Conservation (phyloP, 306 rosid genomes). For the Gastrolobium villosum region DNA sequence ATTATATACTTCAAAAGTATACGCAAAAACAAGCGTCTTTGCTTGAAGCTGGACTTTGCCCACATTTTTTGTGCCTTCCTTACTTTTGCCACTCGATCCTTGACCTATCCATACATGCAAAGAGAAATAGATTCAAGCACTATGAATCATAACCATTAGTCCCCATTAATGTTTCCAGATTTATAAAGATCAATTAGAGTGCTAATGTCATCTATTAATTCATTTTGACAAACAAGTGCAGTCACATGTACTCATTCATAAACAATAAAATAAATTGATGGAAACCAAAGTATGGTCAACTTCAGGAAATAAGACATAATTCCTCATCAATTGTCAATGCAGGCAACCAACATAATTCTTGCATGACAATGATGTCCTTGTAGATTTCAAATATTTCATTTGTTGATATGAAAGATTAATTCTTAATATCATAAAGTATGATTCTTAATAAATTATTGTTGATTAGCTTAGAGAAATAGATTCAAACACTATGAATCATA, state of each 20-base stretch:
- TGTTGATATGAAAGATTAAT: conserved; percentile 9
- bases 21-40: conserved; percentile 85
- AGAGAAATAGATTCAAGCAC: background rate
- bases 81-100: conserved; percentile 76
- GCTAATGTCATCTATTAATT: no score
- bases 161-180: no score
- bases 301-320: background rate
- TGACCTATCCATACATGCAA: conserved; percentile 66
- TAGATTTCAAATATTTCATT: background rate
- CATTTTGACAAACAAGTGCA: no score
- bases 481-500: background rate
- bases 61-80: conserved; percentile 88
- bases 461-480: background rate
- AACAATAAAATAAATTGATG: background rate
- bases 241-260: background rate
- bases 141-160: background rate
- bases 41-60: conserved; percentile 93
- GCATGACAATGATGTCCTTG: background rate
- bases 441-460: background rate
- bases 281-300: conserved; percentile 15
- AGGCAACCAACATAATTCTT: conserved; percentile 11
- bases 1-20: conserved; percentile 87
- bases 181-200: no score
- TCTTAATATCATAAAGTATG: background rate
- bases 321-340: no score